A percentile compares a stretch with the other conserved stretches of the same genome.
phyloP scores from a whole-genome alignment of 495 filamentous ascomycete species.

The Parmelia sp. region DNA sequence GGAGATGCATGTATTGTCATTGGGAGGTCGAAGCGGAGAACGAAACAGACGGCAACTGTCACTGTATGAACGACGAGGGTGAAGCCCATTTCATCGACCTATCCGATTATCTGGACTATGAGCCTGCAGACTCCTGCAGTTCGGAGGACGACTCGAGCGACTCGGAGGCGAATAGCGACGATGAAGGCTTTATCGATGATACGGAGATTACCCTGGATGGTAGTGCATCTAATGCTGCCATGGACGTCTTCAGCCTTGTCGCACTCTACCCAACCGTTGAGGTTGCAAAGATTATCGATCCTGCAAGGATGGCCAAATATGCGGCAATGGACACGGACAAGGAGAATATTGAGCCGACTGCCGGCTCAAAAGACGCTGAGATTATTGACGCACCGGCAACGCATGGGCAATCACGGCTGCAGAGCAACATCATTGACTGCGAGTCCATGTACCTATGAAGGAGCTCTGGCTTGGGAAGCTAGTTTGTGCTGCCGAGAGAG shows the following conservation, averaged over 20 bases:
- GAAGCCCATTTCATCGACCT: constrained; percentile 3
- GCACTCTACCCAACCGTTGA: not conserved
- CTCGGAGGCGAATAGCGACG: not conserved
- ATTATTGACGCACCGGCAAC: not conserved
- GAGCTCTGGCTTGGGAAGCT: not conserved
- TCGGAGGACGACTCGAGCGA: constrained; percentile 5
- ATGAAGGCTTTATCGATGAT: constrained; percentile 4
- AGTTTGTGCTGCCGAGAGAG: not conserved
- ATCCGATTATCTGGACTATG: not conserved
- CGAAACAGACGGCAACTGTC: not conserved
- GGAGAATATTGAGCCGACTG: not conserved
- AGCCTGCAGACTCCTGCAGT: constrained; percentile 5
- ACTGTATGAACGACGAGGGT: not conserved
- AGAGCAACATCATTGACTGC: constrained; percentile 4
- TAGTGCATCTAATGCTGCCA: not conserved
- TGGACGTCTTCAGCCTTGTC: not conserved
- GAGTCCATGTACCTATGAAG: constrained; percentile 1
- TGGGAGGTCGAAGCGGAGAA: constrained; percentile 4
- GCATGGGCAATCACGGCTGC: not conserved
- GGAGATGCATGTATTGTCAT: not conserved
- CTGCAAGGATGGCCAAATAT: not conserved
- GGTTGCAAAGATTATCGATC: not conserved
- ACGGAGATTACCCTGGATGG: not conserved
- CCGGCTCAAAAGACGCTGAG: not conserved
- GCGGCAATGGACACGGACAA: not conserved